phyloP scores from a whole-genome alignment of 306 rosid genomes.

The Datisca glomerata region DNA sequence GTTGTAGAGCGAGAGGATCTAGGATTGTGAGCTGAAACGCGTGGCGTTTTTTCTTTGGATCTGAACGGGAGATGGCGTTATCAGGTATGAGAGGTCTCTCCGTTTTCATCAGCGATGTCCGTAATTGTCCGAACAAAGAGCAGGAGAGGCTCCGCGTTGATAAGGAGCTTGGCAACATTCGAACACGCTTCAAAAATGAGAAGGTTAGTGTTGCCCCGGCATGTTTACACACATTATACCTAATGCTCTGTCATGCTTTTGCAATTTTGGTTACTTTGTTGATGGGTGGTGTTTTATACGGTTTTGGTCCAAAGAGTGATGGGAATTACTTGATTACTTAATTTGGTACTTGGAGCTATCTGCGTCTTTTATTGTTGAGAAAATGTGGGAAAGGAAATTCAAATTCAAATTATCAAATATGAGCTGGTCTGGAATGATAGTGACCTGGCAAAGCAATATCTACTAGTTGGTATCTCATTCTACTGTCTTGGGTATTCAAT shows the following conservation, averaged over 20 bases:
- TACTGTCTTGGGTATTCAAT: no score
- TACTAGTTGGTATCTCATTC: no score
- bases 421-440: no score
- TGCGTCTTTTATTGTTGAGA: no score
- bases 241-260: not conserved
- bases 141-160: slow-evolving; percentile 95
- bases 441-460: no score
- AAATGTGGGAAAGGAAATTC: no score
- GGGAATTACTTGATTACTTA: slow-evolving; percentile 5
- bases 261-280: not conserved
- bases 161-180: slow-evolving; percentile 96
- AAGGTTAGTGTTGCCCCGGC: slow-evolving; percentile 56
- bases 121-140: slow-evolving; percentile 96
- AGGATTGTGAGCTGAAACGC: slow-evolving; percentile 19
- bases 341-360: slow-evolving; percentile 4
- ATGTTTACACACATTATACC: not conserved
- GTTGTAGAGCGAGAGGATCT: slow-evolving; percentile 30
- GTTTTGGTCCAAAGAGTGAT: slow-evolving; percentile 6
- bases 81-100: slow-evolving; percentile 99
- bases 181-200: slow-evolving; percentile 96
- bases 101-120: slow-evolving; percentile 92
- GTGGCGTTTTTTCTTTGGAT: slow-evolving; percentile 31
- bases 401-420: no score
- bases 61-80: slow-evolving; percentile 79
- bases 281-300: not conserved